Evolutionary conservation across 352 stramenopile genomes (phyloP).

Genomic region (Phytophthora vignae): DNA sequence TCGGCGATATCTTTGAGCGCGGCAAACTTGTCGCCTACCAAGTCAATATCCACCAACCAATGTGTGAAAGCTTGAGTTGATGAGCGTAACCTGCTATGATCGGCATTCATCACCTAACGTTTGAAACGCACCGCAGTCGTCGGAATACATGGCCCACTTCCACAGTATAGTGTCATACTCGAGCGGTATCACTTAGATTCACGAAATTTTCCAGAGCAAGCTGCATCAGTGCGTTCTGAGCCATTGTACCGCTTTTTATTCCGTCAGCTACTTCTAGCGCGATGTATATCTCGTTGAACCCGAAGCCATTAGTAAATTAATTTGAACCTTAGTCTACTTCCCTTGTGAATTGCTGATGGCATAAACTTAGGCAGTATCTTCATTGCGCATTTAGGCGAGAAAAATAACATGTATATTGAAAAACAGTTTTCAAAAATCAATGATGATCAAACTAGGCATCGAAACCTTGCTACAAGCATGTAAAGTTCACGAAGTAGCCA

Average conservation of each 20-base stretch:
- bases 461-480: too few relatives aligned
- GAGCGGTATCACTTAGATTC: not conserved
- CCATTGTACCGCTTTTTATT: not conserved
- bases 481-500: too few relatives aligned
- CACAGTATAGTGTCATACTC: not conserved
- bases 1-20: conserved; percentile 1
- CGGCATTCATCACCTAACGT: not conserved
- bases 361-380: too few relatives aligned
- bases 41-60: not conserved
- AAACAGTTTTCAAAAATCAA: too few relatives aligned
- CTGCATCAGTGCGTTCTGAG: not conserved
- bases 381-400: too few relatives aligned
- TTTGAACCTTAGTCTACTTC: too few relatives aligned
- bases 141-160: not conserved
- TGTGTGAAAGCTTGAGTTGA: not conserved
- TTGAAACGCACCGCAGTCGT: not conserved
- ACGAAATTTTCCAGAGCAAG: not conserved
- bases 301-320: too few relatives aligned
- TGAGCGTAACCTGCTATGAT: not conserved
- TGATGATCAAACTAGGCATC: too few relatives aligned
- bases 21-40: not conserved
- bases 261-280: not conserved
- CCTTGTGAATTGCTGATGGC: too few relatives aligned
- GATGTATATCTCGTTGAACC: too few relatives aligned
- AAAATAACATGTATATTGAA: too few relatives aligned